Conservation (phyloP, 768 basidiomycete species). For the Daedalea quercina region DNA sequence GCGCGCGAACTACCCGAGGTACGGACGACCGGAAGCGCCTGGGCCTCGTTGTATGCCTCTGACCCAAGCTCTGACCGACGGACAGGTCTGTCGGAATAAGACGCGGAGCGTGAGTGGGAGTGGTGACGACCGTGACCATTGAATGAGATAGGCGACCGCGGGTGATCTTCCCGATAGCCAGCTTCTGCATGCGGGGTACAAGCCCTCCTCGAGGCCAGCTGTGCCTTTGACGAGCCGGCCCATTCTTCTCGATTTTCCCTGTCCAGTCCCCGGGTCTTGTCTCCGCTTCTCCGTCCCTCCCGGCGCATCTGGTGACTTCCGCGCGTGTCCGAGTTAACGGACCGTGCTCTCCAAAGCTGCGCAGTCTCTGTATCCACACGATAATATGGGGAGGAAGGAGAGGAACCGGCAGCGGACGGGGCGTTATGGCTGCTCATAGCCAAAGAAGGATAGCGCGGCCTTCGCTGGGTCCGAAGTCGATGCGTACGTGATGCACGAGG, state of each 20-base stretch:
- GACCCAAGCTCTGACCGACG: not conserved
- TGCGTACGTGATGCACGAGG: conserved; percentile 7
- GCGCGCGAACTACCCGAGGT: conserved; percentile 8
- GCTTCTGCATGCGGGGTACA: not conserved
- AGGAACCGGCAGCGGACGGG: conserved; percentile 13
- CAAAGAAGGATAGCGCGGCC: conserved; percentile 14
- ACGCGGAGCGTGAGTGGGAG: conserved; percentile 7
- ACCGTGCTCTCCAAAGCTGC: conserved; percentile 5
- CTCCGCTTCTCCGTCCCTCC: not conserved
- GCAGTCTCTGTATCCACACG: conserved; percentile 9
- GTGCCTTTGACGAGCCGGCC: conserved; percentile 10
- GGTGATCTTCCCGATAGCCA: not conserved
- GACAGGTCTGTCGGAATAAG: conserved; percentile 13
- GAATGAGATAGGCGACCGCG: not conserved
- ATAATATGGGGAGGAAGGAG: conserved; percentile 10
- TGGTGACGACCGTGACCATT: not conserved
- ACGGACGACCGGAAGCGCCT: conserved; percentile 7
- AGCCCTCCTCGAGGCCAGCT: not conserved
- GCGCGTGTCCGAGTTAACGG: conserved; percentile 5
- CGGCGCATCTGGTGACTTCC: conserved; percentile 9
- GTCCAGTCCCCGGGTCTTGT: conserved; percentile 7
- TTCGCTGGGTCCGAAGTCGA: conserved; percentile 21
- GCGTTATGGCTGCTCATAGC: conserved; percentile 19
- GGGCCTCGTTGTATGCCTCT: conserved; percentile 11
- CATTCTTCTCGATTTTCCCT: conserved; percentile 4